Percentiles rank a stretch among this genome's conserved stretches.
These are phyloP conservation scores for Ensete ventricosum DNA, from an alignment of 176 grass and related monocot genomes.

Conservation along the genomic window DNA sequence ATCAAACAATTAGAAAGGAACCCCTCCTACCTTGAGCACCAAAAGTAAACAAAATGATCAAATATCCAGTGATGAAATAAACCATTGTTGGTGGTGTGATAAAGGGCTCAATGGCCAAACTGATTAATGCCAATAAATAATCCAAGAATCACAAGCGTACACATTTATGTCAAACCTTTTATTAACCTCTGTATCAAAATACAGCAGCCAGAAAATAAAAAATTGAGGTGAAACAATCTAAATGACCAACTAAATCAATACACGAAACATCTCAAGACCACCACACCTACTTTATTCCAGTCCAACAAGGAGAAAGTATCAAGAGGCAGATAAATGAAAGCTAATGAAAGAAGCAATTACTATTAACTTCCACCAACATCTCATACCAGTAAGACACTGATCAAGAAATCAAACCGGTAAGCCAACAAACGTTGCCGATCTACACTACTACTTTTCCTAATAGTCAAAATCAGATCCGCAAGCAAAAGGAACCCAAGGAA, in stretches of 20 bases:
- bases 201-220: not conserved
- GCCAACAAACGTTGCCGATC: too few species aligned
- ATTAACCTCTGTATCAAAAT: not conserved
- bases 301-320: too few species aligned
- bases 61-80: not conserved
- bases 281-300: too few species aligned
- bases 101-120: not conserved
- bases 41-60: not conserved
- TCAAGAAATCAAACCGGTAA: not conserved
- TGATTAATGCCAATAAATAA: not conserved
- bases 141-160: not conserved
- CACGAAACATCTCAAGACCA: too few species aligned
- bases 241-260: not conserved
- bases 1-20: not conserved
- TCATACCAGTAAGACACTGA: not conserved
- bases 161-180: not conserved
- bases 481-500: not conserved
- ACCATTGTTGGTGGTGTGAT: not conserved
- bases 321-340: not conserved
- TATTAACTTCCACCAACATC: not conserved
- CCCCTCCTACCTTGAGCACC: not conserved
- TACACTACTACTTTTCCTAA: not conserved
- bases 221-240: not conserved
- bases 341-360: not conserved
- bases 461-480: not conserved